Conservation (phyloP, 306 rosid species). For the Cucurbita argyrosperma region DNA sequence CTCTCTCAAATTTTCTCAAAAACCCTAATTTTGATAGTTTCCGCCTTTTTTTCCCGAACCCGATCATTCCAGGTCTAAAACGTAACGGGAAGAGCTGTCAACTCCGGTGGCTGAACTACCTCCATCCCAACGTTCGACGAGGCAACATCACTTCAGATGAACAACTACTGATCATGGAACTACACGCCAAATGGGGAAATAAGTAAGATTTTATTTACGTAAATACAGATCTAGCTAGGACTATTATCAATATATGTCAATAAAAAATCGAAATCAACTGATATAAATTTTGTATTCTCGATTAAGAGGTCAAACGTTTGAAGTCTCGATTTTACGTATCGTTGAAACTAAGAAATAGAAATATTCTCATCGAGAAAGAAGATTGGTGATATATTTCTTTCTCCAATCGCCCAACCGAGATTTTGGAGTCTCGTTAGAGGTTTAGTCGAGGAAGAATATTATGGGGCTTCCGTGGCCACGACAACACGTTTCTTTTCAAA, state of each 20-base stretch:
- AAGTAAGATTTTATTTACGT: constrained; percentile 27
- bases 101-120: constrained; percentile 92
- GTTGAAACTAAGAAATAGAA: neutral
- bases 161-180: constrained; percentile 79
- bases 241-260: too few species aligned
- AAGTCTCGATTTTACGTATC: too few species aligned
- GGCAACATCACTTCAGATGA: constrained; percentile 90
- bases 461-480: neutral
- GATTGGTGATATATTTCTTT: neutral
- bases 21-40: neutral
- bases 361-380: neutral
- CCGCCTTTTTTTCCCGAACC: neutral
- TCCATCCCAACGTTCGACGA: constrained; percentile 87
- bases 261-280: too few species aligned
- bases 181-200: constrained; percentile 96
- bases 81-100: constrained; percentile 95
- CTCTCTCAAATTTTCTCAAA: neutral
- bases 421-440: neutral
- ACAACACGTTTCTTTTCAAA: too few species aligned
- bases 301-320: too few species aligned
- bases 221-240: too few species aligned
- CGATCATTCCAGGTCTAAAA: constrained; percentile 42
- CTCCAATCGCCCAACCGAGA: neutral
- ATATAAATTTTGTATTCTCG: too few species aligned
- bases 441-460: neutral